Conservation (phyloP, 1,284 basidiomycete species). For the Schizopora paradoxa region DNA sequence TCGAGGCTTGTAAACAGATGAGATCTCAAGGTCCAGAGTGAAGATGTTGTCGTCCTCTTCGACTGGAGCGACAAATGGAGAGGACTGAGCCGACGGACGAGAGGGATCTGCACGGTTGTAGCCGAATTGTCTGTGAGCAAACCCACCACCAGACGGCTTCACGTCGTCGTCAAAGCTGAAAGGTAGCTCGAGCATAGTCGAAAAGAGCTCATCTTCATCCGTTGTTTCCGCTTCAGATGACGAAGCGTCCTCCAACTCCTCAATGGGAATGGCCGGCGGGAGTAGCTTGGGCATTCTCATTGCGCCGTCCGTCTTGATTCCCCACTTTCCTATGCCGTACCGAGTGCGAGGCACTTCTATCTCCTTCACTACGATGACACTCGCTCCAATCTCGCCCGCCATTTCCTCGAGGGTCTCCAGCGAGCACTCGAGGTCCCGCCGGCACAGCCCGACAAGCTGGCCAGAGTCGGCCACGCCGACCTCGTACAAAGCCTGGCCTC, state of each 20-base stretch:
- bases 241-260: constrained; percentile 24
- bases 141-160: not conserved
- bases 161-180: constrained; percentile 23
- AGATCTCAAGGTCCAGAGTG: constrained; percentile 57
- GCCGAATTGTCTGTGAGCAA: not conserved
- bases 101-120: constrained; percentile 20
- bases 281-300: constrained; percentile 16
- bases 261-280: constrained; percentile 7
- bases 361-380: constrained; percentile 83
- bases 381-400: constrained; percentile 88
- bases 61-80: constrained; percentile 10
- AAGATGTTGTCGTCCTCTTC: constrained; percentile 23
- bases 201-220: constrained; percentile 31
- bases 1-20: constrained; percentile 65
- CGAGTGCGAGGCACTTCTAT: constrained; percentile 58
- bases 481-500: constrained; percentile 90
- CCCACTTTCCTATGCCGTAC: constrained; percentile 1
- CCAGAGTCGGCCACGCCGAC: constrained; percentile 87
- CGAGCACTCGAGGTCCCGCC: constrained; percentile 71
- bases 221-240: constrained; percentile 37
- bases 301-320: constrained; percentile 10
- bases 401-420: constrained; percentile 84
- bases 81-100: constrained; percentile 13
- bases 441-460: constrained; percentile 73
- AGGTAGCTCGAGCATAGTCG: constrained; percentile 9